Base-by-base conservation (phyloP, 1,284 basidiomycete genomes). In the Volvariella volvacea region DNA sequence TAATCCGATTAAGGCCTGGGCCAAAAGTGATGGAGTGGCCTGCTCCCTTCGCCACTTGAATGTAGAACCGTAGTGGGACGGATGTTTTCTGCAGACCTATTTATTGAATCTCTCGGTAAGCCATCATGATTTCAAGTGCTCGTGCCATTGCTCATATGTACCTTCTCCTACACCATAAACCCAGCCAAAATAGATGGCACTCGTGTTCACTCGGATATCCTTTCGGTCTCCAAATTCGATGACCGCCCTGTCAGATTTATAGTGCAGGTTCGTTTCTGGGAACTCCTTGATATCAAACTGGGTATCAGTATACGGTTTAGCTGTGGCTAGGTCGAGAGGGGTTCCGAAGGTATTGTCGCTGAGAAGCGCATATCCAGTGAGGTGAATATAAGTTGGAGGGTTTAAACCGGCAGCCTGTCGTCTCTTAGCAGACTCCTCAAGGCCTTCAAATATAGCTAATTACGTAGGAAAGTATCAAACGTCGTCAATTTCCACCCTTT, bases 121-220 rank as follows among this genome's bases (percentile, higher is more conserved):
- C 3, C 15, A 32, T 36, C 43, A 6, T 39, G 15, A 9, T 41
- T 21, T 15, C 41, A 25, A n/a, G 32, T 45, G n/a, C 30, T 21
- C 22, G 33, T 40, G 20, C 39, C 43, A 25, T 20, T 22, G 30
- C 38, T 17, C 3, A 17, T 25, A 38, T 58, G 41, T 33, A 65
- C 65, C 66, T 55, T 64, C 53, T 9, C 68, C 62, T 4, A 69
- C 45, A 2, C 70, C 68, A 45, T 67, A 71, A 2, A 71, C 65
- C 62, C 66, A 56, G 2, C 48, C 58, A 10, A 68, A 68, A 39
- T 56, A 65, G 25, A 66, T 50, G 43, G 70, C 66, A 25, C 67
- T 62, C 2, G 70, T 69, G 25, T 70, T 64, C 22, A 73, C 51
- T n/a, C 63, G 65, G 43, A 63, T 62, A 48, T 70, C 59, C 20